These are phyloP conservation scores for Bromus sterilis DNA, from an alignment of 176 grass and related monocot genomes.

Conservation along the genomic window DNA sequence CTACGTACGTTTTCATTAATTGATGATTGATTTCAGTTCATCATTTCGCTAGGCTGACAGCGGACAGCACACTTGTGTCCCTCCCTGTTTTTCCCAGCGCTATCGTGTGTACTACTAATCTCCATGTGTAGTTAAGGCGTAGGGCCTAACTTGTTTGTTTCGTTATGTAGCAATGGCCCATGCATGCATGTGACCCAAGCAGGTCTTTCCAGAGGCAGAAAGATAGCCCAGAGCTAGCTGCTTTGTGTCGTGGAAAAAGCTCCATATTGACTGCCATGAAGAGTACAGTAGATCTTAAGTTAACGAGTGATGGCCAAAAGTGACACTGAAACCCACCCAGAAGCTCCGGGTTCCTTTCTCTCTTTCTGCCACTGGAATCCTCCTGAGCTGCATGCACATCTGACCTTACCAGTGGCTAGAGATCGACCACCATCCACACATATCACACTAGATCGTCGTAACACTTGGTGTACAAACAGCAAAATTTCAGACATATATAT, in stretches of 20 bases:
- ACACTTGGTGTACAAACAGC: too few species aligned
- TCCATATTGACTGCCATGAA: background rate
- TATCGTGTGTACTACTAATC: background rate
- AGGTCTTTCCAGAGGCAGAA: background rate
- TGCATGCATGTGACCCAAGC: constrained; percentile 3
- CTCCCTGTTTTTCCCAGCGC: background rate
- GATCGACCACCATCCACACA: too few species aligned
- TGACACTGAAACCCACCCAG: constrained; percentile 6
- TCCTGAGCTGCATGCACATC: background rate
- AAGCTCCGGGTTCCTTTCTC: background rate
- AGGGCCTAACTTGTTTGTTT: constrained; percentile 16
- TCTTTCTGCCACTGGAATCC: background rate
- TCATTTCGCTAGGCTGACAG: background rate
- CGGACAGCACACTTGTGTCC: background rate
- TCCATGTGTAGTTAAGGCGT: background rate
- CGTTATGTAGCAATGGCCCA: constrained; percentile 2
- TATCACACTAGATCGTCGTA: too few species aligned
- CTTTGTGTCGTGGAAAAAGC: background rate
- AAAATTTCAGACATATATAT: too few species aligned
- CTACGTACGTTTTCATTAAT: background rate
- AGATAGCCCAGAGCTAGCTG: background rate
- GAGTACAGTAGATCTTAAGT: too few species aligned
- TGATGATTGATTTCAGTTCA: too few species aligned
- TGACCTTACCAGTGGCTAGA: background rate
- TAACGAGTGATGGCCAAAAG: background rate